Evolutionary conservation across 352 stramenopile species (phyloP), one percentile per base, ranked within the genome.

Genomic region (Thraustotheca clavata): DNA sequence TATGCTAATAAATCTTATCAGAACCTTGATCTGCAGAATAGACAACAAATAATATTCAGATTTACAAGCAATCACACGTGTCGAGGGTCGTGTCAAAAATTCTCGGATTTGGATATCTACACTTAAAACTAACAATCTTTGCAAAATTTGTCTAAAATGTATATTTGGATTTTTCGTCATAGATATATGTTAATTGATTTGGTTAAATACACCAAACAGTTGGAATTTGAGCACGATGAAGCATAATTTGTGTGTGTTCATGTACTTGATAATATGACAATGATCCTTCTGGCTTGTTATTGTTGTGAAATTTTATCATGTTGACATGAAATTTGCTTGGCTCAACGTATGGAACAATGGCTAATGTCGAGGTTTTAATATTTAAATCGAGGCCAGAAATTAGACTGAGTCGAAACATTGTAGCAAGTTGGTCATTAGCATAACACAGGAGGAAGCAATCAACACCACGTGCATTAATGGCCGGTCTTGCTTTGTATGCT

Each of bases 181-280:
- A n/a, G n/a, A n/a, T n/a, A n/a, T n/a, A n/a, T n/a, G n/a, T n/a
- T n/a, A n/a, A n/a, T n/a, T n/a, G n/a, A n/a, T n/a, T n/a, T n/a
- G n/a, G n/a, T 47, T 52, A 52, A 24, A 52, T 52, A 24, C 43
- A 52, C 43, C 43, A 52, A 24, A 14, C 43, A 31, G 11, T 52
- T 31, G 43, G 43, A 31, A 35, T 14, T 2, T 9, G 2, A 14
- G 43, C 16, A 3, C 43, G 43, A 31, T 9, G n/a, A 9, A 52
- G 31, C 1, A 31, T 52, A 31, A 52, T 52, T 24, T 18, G 43
- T 2, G 43, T 52, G 7, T 24, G n/a, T n/a, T n/a, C n/a, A n/a
- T n/a, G n/a, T n/a, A n/a, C n/a, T n/a, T n/a, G n/a, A n/a, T n/a
- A n/a, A n/a, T n/a, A n/a, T n/a, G n/a, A n/a, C 43, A 31, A 52